Conservation (phyloP, 148 eudicot genomes). For the Camellia granthamiana region DNA sequence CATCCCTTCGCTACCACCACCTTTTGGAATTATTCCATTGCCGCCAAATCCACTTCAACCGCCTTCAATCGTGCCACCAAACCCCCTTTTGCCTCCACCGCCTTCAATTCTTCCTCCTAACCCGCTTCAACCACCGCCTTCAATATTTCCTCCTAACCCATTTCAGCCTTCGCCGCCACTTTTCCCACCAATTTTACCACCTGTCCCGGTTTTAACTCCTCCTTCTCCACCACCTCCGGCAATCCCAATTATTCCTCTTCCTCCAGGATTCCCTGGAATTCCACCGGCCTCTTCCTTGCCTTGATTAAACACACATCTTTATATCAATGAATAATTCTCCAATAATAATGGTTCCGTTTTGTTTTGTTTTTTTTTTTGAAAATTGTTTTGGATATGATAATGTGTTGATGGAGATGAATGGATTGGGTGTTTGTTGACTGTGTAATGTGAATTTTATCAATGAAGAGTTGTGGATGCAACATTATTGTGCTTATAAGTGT, state of each 20-base stretch:
- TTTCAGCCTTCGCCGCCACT: slow-evolving; percentile 42
- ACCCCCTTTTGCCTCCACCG: slow-evolving; percentile 14
- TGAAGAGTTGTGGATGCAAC: background rate
- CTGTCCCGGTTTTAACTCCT: slow-evolving; percentile 32
- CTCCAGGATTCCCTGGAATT: slow-evolving; percentile 27
- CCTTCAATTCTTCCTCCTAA: slow-evolving; percentile 28
- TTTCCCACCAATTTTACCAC: slow-evolving; percentile 13
- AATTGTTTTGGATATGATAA: background rate
- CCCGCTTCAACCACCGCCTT: slow-evolving; percentile 43
- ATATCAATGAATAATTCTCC: background rate
- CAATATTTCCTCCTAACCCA: slow-evolving; percentile 44
- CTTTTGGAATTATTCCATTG: background rate
- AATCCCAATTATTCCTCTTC: slow-evolving; percentile 23
- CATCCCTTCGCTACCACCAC: slow-evolving; percentile 15
- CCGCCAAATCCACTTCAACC: slow-evolving; percentile 15
- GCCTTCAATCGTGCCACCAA: background rate
- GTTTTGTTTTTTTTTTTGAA: background rate
- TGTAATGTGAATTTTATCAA: background rate
- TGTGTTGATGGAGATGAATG: background rate
- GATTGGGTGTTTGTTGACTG: background rate
- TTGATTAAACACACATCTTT: slow-evolving; percentile 10
- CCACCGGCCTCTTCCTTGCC: slow-evolving; percentile 22
- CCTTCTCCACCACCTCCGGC: slow-evolving; percentile 36
- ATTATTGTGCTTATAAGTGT: background rate
- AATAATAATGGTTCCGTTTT: background rate